Evolutionary conservation across 1,139 yeast species (phyloP), one percentile per base, ranked within the genome.

Genomic region (Cylindricascospora bacillispora): DNA sequence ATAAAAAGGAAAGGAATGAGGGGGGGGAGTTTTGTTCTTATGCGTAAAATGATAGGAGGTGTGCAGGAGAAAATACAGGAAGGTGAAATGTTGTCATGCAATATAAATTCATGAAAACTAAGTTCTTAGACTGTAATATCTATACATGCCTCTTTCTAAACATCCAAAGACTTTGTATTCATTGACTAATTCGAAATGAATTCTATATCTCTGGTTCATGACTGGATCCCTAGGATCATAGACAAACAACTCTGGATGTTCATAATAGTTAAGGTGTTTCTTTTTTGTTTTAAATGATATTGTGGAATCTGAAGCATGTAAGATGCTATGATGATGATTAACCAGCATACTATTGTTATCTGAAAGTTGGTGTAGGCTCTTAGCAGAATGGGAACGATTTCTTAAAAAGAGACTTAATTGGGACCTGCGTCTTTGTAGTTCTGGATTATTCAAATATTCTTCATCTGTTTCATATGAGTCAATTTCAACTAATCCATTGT

Each of bases 91-190:
- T n/a, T n/a, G n/a, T n/a, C n/a, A n/a, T n/a, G n/a, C n/a, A n/a
- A n/a, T n/a, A n/a, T n/a, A n/a, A n/a, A n/a, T n/a, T n/a, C n/a
- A n/a, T n/a, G n/a, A n/a, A n/a, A n/a, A n/a, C 41, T 39, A 57
- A 41, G 70, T 52, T 38, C 52, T 57, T 40, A 58, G 39, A 21
- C 62, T 56, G 46, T 77, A 77, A 47, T 77, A 77, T 45, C 75
- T 73, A 50, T 76, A 77, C 35, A 77, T 73, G 1, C 86, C 86
- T 31, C 85, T 59, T 49, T 77, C 82, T 36, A 72, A 72, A 27
- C 67, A 72, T 0, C 85, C 85, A 69, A 80, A 76, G 7, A 67
- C 64, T 32, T 59, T 63, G 47, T 72, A 73, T 14, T 53, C 55
- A 28, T 59, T 54, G 12, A 46, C 48, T n/a, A 41, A 34, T 25